Base-by-base conservation (phyloP, 352 stramenopile genomes). In the Elongisporangium senticosum region DNA sequence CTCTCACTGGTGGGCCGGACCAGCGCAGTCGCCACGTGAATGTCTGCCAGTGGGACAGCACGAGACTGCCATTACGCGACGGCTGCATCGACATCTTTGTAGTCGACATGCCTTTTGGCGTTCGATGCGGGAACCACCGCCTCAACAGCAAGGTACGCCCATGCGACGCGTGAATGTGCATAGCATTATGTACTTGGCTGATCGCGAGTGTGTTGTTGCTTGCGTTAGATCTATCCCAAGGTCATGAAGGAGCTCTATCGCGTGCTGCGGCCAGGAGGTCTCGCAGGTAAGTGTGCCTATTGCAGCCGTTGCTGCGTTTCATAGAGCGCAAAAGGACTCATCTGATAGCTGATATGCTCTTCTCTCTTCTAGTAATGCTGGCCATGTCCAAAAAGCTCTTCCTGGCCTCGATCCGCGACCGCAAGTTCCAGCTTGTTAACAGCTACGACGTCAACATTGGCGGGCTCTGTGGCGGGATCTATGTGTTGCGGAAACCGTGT, bases 351-450 rank as follows among this genome's bases (percentile, higher is more conserved):
- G 3, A 43, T 10, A 4, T 10, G 11, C 11, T 43, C 11, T 21
- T 21, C 11, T 55, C 23, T 26, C 59, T 13, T 51, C n/a, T 55
- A 71, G 83, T 93, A 8, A 57, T 93, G n/a, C 72, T 93, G 2
- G 70, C 84, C n/a, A 82, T 87, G 59, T 86, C 83, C 55, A 90
- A 90, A 65, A 93, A 93, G 58, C 69, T 88, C 23, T 87, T 89
- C 57, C 69, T 76, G 51, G 69, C 78, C 24, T 76, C 64, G 7
- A 62, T 90, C 17, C 69, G 75, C 40, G 68, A 79, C 47, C 61
- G 80, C 1, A 59, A 65, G 19, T 70, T 86, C 51, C 62, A 53
- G 0, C 56, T 89, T 14, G 59, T 78, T 19, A 53, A 67, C 5
- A 71, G 77, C 43, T 62, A 90, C 65, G 74, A 86, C 22, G 83